Conservation (phyloP, 306 rosid genomes). For the Oxytropis ochrocephala region DNA sequence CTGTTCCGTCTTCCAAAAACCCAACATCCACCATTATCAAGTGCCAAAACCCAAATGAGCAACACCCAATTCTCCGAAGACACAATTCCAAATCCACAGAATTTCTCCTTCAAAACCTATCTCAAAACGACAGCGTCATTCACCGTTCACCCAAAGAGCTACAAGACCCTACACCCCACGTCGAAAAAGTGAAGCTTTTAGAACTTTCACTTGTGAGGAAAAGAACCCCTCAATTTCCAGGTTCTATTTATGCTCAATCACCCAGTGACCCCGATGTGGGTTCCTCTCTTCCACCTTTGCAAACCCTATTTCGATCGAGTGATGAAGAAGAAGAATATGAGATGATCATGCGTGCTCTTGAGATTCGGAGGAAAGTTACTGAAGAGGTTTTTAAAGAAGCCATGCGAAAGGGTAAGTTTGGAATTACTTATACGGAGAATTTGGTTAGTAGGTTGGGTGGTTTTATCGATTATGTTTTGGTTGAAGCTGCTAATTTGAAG, state of each 20-base stretch:
- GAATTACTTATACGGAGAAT: constrained; percentile 66
- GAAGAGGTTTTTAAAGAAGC: constrained; percentile 69
- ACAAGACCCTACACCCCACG: constrained; percentile 32
- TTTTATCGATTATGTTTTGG: constrained; percentile 67
- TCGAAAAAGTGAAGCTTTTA: constrained; percentile 47
- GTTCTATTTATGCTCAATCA: constrained; percentile 78
- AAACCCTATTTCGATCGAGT: constrained; percentile 30
- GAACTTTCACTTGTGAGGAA: constrained; percentile 75
- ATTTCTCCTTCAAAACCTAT: constrained; percentile 33
- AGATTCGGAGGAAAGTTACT: constrained; percentile 80
- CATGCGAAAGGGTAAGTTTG: constrained; percentile 74
- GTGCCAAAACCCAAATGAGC: constrained; percentile 29
- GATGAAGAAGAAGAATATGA: constrained; percentile 26
- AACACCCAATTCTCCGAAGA: constrained; percentile 34
- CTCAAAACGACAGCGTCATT: not conserved
- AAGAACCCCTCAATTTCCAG: constrained; percentile 90
- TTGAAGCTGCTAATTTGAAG: constrained; percentile 79
- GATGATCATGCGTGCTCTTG: constrained; percentile 70
- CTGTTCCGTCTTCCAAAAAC: not conserved
- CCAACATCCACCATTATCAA: constrained; percentile 21
- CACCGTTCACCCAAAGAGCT: constrained; percentile 14
- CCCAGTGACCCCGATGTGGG: constrained; percentile 68
- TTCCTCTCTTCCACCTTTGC: constrained; percentile 54
- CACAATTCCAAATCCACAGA: constrained; percentile 81
- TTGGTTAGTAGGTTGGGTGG: constrained; percentile 39